Conservation (phyloP, 2,329 filamentous ascomycete genomes). For the Pseudopithomyces chartarum region DNA sequence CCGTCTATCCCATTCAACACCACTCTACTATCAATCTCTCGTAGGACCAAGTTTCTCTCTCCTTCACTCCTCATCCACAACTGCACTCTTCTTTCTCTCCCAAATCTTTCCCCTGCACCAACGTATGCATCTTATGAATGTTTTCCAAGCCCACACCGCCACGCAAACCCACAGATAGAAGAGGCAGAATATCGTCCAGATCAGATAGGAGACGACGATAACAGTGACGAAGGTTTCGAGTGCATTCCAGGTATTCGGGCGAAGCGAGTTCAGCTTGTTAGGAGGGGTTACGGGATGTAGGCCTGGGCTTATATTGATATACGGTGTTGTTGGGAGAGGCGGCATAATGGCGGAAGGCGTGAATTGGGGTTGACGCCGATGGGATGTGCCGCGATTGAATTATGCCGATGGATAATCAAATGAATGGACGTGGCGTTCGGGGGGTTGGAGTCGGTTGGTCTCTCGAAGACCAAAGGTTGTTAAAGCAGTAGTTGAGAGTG, state of each 20-base stretch:
- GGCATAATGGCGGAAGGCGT: too few relatives aligned
- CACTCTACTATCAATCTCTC: too few relatives aligned
- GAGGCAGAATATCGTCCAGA: conserved; percentile 15
- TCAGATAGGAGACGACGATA: conserved; percentile 10
- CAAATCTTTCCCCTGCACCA: neutral
- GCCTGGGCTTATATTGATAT: neutral
- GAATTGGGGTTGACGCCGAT: too few relatives aligned
- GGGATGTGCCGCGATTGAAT: neutral
- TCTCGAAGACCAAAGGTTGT: too few relatives aligned
- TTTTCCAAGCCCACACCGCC: conserved; percentile 4
- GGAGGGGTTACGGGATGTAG: neutral
- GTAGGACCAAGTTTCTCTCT: too few relatives aligned
- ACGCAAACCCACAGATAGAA: conserved; percentile 12
- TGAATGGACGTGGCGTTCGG: too few relatives aligned
- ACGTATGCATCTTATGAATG: neutral
- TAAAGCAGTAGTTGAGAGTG: too few relatives aligned
- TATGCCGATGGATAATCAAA: neutral
- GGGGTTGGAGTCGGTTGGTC: too few relatives aligned
- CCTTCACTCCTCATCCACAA: too few relatives aligned
- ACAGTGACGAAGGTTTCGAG: conserved; percentile 10
- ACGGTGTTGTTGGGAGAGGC: neutral
- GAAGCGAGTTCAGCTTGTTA: neutral
- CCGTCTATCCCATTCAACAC: too few relatives aligned
- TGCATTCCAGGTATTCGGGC: neutral
- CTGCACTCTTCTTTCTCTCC: neutral